Conservation (phyloP, 768 basidiomycete species). For the Amanita rimosa region DNA sequence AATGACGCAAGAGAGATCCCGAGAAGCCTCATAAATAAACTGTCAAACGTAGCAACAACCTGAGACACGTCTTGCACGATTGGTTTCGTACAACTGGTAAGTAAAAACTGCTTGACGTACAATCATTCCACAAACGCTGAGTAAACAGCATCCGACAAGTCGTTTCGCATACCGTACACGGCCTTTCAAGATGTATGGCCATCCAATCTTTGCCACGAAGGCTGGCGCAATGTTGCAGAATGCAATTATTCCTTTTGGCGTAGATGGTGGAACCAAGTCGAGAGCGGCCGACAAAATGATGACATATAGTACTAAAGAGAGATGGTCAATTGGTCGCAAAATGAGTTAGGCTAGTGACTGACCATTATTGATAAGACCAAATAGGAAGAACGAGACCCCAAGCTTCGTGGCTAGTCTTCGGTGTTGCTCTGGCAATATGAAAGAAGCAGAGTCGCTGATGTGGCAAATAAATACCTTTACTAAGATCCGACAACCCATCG, state of each 20-base stretch:
- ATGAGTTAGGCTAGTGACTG: not conserved
- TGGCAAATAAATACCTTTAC: not conserved
- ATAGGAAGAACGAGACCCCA: constrained; percentile 73
- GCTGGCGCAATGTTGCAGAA: constrained; percentile 94
- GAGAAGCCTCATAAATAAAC: constrained; percentile 55
- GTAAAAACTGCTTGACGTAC: constrained; percentile 31
- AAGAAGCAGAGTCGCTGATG: not conserved
- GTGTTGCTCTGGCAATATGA: constrained; percentile 14
- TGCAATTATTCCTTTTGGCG: constrained; percentile 89
- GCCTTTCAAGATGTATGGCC: constrained; percentile 86
- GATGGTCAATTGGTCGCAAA: not conserved
- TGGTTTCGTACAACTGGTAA: not conserved
- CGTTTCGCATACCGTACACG: constrained; percentile 72
- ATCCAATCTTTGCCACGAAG: constrained; percentile 77
- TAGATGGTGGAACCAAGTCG: constrained; percentile 84
- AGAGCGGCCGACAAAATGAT: constrained; percentile 94
- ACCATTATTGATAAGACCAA: constrained; percentile 92
- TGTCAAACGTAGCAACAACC: constrained; percentile 70
- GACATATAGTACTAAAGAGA: constrained; percentile 72
- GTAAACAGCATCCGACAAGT: constrained; percentile 58
- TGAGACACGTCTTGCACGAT: constrained; percentile 15
- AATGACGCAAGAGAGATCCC: constrained; percentile 79
- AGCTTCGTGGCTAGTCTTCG: constrained; percentile 25
- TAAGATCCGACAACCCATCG: not conserved
- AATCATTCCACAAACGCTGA: constrained; percentile 81